Evolutionary conservation across 345 rosid genomes (phyloP).

Genomic region (Aurinia saxatilis): DNA sequence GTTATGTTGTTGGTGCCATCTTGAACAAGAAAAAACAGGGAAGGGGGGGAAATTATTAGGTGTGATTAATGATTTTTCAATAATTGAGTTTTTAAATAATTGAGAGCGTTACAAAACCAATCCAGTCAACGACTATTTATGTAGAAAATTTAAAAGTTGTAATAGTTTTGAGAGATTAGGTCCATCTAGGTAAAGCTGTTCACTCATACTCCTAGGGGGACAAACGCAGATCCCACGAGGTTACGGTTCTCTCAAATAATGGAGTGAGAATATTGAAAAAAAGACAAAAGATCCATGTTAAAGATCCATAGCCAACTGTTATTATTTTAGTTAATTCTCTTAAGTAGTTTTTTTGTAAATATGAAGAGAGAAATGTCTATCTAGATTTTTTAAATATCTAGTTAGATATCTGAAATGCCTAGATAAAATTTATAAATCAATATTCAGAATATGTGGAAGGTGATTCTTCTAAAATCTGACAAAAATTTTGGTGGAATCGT

Average conservation of each 20-base stretch:
- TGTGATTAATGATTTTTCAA: conserved; percentile 11
- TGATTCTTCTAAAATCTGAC: too few relatives aligned
- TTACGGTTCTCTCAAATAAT: conserved; percentile 20
- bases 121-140: conserved; percentile 3
- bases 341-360: too few relatives aligned
- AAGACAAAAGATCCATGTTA: too few relatives aligned
- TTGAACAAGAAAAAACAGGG: conserved; percentile 23
- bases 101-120: conserved; percentile 19
- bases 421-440: too few relatives aligned
- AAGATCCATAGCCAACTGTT: too few relatives aligned
- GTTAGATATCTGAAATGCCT: too few relatives aligned
- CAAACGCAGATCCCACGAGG: conserved; percentile 22
- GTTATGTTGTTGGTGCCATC: conserved; percentile 27
- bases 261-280: background rate
- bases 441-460: too few relatives aligned
- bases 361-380: too few relatives aligned
- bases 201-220: background rate
- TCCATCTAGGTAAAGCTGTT: conserved; percentile 29
- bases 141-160: background rate
- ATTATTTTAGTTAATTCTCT: too few relatives aligned
- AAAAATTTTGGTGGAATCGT: too few relatives aligned
- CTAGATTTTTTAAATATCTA: too few relatives aligned
- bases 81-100: conserved; percentile 20
- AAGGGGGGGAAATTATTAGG: conserved; percentile 8
- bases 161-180: background rate